A percentile compares a stretch with the other conserved stretches of the same genome.
phyloP scores from a whole-genome alignment of 139 green algal species.

The Chlamydomonas sp. region DNA sequence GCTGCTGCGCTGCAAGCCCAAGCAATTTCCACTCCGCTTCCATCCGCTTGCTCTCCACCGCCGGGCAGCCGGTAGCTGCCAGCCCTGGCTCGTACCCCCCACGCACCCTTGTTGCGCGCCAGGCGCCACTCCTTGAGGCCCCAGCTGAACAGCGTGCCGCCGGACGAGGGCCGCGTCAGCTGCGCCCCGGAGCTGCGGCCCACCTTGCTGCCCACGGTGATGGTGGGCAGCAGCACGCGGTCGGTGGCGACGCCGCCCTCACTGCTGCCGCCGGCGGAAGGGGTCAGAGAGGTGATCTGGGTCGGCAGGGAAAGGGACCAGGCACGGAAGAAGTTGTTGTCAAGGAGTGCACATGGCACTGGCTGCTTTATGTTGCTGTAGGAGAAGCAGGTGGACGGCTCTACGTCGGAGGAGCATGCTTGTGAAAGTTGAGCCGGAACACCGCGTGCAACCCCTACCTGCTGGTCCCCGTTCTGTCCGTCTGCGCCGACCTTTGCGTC shows the following conservation, averaged over 20 bases:
- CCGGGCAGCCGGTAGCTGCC: not conserved
- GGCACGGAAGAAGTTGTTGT: too few species aligned
- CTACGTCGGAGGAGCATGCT: too few species aligned
- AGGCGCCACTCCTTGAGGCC: constrained; percentile 59
- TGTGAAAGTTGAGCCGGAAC: too few species aligned
- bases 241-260: too few species aligned
- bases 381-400: too few species aligned
- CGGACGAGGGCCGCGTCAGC: constrained; percentile 19
- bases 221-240: constrained; percentile 10
- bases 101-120: constrained; percentile 32
- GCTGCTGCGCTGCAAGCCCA: not conserved
- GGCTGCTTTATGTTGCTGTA: too few species aligned
- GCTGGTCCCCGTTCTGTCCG: too few species aligned
- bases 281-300: too few species aligned
- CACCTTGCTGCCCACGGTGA: not conserved
- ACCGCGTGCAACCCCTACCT: too few species aligned
- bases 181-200: constrained; percentile 41
- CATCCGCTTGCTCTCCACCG: not conserved
- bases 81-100: not conserved
- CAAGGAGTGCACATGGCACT: too few species aligned
- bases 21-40: not conserved
- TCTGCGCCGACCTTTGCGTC: too few species aligned
- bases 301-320: too few species aligned
- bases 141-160: constrained; percentile 60
- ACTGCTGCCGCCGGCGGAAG: not conserved